Conservation (phyloP, 2,329 filamentous ascomycete species). For the Ascomycota sp. region DNA sequence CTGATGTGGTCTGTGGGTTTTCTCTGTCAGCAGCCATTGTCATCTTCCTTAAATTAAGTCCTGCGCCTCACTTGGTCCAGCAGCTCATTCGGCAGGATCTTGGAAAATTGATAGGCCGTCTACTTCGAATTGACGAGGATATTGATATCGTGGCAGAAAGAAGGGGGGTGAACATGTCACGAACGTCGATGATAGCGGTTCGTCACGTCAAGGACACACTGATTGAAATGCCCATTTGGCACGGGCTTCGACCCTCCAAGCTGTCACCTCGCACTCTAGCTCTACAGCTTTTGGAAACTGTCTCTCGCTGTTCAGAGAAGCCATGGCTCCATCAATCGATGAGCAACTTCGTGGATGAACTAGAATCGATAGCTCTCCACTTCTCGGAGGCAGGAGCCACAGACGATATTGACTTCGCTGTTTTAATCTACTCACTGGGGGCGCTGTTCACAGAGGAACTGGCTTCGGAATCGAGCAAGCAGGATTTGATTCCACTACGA, state of each 20-base stretch:
- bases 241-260: slow-evolving; percentile 22
- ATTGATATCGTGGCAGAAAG: slow-evolving; percentile 42
- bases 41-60: slow-evolving; percentile 38
- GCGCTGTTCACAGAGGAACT: slow-evolving; percentile 11
- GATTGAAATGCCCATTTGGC: slow-evolving; percentile 38
- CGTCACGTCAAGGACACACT: slow-evolving; percentile 31
- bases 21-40: slow-evolving; percentile 42
- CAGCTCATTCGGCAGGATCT: slow-evolving; percentile 35
- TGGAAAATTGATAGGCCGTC: slow-evolving; percentile 29
- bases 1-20: slow-evolving; percentile 42
- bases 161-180: slow-evolving; percentile 48
- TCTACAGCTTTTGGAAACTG: slow-evolving; percentile 38
- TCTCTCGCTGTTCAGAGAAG: slow-evolving; percentile 10
- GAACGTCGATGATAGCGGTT: slow-evolving; percentile 36
- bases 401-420: slow-evolving; percentile 18
- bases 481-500: slow-evolving; percentile 6
- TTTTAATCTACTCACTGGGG: slow-evolving; percentile 20
- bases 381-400: slow-evolving; percentile 3
- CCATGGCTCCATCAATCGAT: slow-evolving; percentile 6
- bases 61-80: slow-evolving; percentile 36
- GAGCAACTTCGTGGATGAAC: slow-evolving; percentile 7
- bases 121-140: slow-evolving; percentile 32
- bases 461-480: slow-evolving; percentile 5
- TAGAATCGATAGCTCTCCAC: slow-evolving; percentile 8
- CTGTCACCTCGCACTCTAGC: slow-evolving; percentile 44